Conservation (phyloP, 108 stramenopile genomes). For the Aurantiochytrium sp. region DNA sequence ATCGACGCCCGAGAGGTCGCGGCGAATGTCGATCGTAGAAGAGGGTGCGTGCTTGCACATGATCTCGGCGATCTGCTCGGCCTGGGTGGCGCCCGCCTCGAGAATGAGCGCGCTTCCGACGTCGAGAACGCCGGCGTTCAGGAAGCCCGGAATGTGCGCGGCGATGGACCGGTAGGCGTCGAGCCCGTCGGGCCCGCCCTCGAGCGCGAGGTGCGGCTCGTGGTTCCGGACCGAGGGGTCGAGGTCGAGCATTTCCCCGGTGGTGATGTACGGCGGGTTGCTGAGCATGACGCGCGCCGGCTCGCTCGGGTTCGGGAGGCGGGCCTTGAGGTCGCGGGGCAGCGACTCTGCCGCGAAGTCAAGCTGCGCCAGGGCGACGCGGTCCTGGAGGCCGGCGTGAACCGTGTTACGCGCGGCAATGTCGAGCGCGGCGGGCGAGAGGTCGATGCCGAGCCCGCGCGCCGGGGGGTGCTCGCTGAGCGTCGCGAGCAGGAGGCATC, state of each 20-base stretch:
- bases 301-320: neutral
- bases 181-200: neutral
- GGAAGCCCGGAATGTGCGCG: neutral
- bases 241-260: neutral
- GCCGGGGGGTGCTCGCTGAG: neutral
- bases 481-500: neutral
- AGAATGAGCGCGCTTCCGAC: neutral
- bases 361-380: neutral
- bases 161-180: neutral
- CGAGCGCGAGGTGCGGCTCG: slow-evolving; percentile 9
- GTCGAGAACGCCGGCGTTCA: neutral
- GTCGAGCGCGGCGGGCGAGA: neutral
- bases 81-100: neutral
- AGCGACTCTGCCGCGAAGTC: neutral
- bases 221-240: neutral
- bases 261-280: slow-evolving; percentile 17
- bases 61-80: neutral
- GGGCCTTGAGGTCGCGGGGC: neutral
- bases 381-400: neutral
- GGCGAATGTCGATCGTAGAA: neutral
- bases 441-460: neutral
- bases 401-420: neutral
- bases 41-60: neutral
- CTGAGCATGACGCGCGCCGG: neutral
- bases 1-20: neutral